Evolutionary conservation across 768 basidiomycete species (phyloP).

Genomic region (Kwoniella dejecticola): DNA sequence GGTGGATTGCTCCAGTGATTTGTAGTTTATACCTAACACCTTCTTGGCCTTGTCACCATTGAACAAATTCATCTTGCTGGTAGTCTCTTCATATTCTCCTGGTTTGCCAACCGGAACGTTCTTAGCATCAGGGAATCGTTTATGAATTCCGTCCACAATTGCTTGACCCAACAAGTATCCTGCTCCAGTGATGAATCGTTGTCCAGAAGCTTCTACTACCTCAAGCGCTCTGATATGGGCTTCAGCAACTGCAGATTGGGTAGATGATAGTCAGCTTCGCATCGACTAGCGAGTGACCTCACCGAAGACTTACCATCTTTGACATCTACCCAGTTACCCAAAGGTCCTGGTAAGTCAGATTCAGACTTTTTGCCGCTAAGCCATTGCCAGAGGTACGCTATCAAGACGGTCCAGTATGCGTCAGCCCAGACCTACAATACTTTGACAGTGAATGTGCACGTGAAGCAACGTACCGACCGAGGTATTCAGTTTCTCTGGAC

Average conservation of each 20-base stretch:
- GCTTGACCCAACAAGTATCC: constrained; percentile 51
- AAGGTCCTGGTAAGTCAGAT: constrained; percentile 36
- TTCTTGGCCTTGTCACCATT: constrained; percentile 40
- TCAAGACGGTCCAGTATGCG: background rate
- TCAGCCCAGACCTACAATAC: background rate
- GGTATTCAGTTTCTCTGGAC: constrained; percentile 57
- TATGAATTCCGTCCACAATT: constrained; percentile 33
- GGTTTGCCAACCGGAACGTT: constrained; percentile 37
- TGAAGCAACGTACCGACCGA: constrained; percentile 46
- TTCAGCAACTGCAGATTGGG: constrained; percentile 55
- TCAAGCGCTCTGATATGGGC: constrained; percentile 64
- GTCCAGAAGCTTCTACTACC: constrained; percentile 61
- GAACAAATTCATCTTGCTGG: constrained; percentile 18
- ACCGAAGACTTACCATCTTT: constrained; percentile 38
- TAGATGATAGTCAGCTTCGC: background rate
- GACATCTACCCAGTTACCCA: constrained; percentile 50
- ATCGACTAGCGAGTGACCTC: no score
- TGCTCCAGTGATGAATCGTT: constrained; percentile 62
- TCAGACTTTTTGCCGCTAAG: constrained; percentile 47
- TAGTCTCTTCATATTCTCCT: constrained; percentile 24
- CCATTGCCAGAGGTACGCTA: constrained; percentile 43
- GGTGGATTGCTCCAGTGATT: constrained; percentile 24
- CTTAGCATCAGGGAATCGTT: constrained; percentile 33
- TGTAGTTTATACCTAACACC: constrained; percentile 46
- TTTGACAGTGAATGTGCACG: background rate